Conservation (phyloP, 352 stramenopile species). For the Pythium apleroticum region DNA sequence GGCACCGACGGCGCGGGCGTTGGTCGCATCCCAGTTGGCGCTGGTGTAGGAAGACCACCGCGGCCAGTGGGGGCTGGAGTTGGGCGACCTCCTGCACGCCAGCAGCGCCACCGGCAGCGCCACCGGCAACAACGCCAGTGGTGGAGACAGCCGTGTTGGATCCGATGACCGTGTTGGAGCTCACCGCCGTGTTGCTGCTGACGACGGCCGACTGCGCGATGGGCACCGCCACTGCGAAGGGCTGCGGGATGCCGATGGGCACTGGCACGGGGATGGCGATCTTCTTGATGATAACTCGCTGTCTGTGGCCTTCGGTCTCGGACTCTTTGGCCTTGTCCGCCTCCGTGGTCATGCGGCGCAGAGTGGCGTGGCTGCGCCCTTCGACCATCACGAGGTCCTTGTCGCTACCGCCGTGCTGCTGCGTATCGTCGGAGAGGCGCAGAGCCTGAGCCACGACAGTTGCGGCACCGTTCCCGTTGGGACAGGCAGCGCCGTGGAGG, state of each 20-base stretch:
- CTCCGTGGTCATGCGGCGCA: too few species aligned
- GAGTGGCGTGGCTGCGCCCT: too few species aligned
- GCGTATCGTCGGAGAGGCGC: too few species aligned
- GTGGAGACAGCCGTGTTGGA: neutral
- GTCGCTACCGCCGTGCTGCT: too few species aligned
- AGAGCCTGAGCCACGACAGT: too few species aligned
- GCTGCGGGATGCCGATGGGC: constrained; percentile 7
- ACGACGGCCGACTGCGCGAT: constrained; percentile 6
- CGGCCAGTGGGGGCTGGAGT: neutral
- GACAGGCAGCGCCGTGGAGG: neutral
- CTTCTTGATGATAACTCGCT: constrained; percentile 9
- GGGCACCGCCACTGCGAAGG: constrained; percentile 6
- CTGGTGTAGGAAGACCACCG: neutral
- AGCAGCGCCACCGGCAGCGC: constrained; percentile 1
- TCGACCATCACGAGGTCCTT: too few species aligned
- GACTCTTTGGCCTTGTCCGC: neutral
- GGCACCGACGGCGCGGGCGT: neutral
- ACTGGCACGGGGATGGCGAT: constrained; percentile 12
- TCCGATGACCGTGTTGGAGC: neutral
- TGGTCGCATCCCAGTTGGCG: neutral
- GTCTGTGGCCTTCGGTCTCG: neutral
- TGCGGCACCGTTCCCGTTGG: neutral
- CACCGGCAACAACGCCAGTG: neutral
- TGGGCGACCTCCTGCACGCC: too few species aligned
- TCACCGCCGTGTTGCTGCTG: neutral